Conservation (phyloP, 371 early-diverging fungal species). For the Saksenaea vasiformis region DNA sequence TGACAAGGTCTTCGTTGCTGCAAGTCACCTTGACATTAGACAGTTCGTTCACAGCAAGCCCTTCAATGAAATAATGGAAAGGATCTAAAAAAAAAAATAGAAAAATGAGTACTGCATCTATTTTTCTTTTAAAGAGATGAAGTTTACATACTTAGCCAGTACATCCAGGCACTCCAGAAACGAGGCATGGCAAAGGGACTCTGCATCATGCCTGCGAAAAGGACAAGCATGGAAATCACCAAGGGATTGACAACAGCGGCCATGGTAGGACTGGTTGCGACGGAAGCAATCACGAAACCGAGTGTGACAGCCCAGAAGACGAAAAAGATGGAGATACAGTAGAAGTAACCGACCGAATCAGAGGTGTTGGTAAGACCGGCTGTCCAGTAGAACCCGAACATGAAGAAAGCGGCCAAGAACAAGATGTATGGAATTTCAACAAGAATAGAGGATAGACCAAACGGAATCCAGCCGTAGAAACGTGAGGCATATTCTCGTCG, state of each 20-base stretch:
- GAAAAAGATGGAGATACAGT: conserved; percentile 50
- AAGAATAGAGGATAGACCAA: conserved; percentile 50
- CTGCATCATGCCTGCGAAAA: conserved; percentile 64
- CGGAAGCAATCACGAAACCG: conserved; percentile 62
- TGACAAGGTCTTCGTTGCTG: conserved; percentile 34
- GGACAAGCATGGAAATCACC: conserved; percentile 52
- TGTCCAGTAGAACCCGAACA: conserved; percentile 63
- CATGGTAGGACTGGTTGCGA: conserved; percentile 51
- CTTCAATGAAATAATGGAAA: conserved; percentile 65
- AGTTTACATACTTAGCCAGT: conserved; percentile 39
- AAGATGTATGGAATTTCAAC: conserved; percentile 59
- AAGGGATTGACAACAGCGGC: conserved; percentile 63
- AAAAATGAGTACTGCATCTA: not conserved
- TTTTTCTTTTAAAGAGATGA: not conserved
- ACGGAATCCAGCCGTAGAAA: conserved; percentile 67
- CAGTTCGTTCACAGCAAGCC: conserved; percentile 62
- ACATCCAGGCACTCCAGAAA: conserved; percentile 70
- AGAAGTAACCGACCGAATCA: conserved; percentile 52
- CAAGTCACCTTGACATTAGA: conserved; percentile 46
- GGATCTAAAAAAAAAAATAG: conserved; percentile 35
- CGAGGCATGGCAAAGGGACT: conserved; percentile 52
- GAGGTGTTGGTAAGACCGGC: conserved; percentile 50
- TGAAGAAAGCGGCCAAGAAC: conserved; percentile 47
- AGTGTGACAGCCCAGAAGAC: conserved; percentile 60
- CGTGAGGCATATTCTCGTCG: conserved; percentile 65